A percentile compares a stretch with the other conserved stretches of the same genome.
phyloP scores from a whole-genome alignment of 164 flowering plant genomes.

The Stephania yunnanensis region DNA sequence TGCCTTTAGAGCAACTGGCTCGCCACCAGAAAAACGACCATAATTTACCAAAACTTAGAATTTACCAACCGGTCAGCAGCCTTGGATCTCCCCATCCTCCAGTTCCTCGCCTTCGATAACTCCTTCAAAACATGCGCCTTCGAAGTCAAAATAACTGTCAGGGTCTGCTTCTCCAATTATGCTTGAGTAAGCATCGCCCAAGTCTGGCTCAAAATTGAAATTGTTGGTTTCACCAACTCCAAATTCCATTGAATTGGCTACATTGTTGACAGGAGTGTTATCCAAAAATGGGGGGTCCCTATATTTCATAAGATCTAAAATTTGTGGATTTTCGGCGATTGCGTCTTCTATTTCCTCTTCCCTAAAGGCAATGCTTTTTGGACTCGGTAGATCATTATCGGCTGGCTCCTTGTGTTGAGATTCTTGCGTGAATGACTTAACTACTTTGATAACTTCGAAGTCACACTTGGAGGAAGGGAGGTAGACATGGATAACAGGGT shows the following conservation, averaged over 20 bases:
- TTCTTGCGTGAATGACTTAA: slow-evolving; percentile 14
- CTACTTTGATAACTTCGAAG: slow-evolving; percentile 46
- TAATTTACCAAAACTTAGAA: background rate
- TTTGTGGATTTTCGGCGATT: slow-evolving; percentile 33
- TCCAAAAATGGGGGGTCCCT: slow-evolving; percentile 14
- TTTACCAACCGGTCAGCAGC: slow-evolving; percentile 1
- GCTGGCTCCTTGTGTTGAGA: slow-evolving; percentile 15
- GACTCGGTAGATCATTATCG: slow-evolving; percentile 24
- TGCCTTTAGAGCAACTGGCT: background rate
- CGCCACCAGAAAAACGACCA: background rate
- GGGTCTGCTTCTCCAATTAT: slow-evolving; percentile 44
- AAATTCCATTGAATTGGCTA: slow-evolving; percentile 14
- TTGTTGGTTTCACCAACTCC: slow-evolving; percentile 19
- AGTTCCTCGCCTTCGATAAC: slow-evolving; percentile 36
- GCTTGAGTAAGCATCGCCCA: slow-evolving; percentile 51
- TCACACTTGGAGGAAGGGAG: slow-evolving; percentile 56
- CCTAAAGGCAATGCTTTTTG: slow-evolving; percentile 47
- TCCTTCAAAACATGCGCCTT: slow-evolving; percentile 28
- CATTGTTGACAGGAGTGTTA: background rate
- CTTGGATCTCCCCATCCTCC: slow-evolving; percentile 72
- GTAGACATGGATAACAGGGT: slow-evolving; percentile 67
- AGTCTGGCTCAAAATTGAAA: slow-evolving; percentile 55
- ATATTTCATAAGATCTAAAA: slow-evolving; percentile 40
- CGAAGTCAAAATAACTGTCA: slow-evolving; percentile 57
- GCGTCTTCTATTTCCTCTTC: slow-evolving; percentile 67